Evolutionary conservation across 768 basidiomycete species (phyloP), one percentile per base, ranked within the genome.

Genomic region (Calocera cornea): DNA sequence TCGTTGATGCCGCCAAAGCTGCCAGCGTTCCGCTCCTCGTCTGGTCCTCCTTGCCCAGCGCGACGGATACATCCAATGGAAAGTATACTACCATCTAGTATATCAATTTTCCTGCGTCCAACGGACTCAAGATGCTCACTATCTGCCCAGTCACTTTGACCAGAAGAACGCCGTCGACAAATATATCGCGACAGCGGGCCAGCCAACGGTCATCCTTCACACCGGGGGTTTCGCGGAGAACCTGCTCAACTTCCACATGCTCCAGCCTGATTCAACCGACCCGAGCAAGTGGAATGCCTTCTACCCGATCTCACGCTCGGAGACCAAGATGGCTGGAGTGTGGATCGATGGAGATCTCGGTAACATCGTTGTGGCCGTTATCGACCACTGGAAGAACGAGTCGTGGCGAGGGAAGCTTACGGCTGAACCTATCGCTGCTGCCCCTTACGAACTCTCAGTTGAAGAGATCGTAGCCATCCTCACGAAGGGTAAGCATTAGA

Each of bases 1-100:
- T 75, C 12, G 72, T 47, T 17, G 44, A 47, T 19, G 44, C 44
- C 5, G 44, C 44, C 7, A 47, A 47, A 19, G 44, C 16, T n/a
- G 70, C 54, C 1, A 72, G 71, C 5, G 69, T 74, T 22, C 66
- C 72, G 64, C 74, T 72, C 49, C 72, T 75, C 38, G 65, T 75
- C 11, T 73, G 65, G 68, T 72, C 65, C 67, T 71, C 54, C 2
- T 31, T 60, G 54, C 31, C 31, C 22, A 60, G 54, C 19, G 54
- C 54, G 16, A 60, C 27, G 5, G 27, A 60, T 11, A 16, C 54
- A 5, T 60, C 54, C 2, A 2, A 60, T 10, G 54, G 54, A 27
- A 60, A 31, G 7, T 60, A 60, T 22, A 60, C 54, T 5, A 60
- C 11, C 27, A 60, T 60, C 10, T 27, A 29, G 54, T 33, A 33